Evolutionary conservation across 2,329 filamentous ascomycete genomes (phyloP).

Genomic region (Cladosporium sp.): DNA sequence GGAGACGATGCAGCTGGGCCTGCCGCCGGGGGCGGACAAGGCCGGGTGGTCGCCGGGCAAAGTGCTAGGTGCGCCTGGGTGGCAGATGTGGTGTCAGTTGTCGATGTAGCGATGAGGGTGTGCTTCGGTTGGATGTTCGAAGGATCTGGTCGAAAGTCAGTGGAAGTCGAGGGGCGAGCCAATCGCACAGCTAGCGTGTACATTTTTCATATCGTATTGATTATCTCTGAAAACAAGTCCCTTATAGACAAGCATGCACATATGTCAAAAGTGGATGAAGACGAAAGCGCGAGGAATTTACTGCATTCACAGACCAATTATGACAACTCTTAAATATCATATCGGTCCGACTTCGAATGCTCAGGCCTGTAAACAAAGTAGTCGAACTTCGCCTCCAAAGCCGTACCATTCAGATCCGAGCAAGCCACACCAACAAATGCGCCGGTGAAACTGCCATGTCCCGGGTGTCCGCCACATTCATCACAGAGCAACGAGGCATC

Average conservation of each 20-base stretch:
- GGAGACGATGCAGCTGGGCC: neutral
- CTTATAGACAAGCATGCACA: neutral
- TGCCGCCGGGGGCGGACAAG: neutral
- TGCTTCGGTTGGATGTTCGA: neutral
- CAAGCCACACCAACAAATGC: conserved; percentile 17
- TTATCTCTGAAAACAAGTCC: neutral
- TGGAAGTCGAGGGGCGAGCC: neutral
- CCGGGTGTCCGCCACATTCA: conserved; percentile 15
- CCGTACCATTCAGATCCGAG: conserved; percentile 17
- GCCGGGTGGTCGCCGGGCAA: neutral
- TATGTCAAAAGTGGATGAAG: neutral
- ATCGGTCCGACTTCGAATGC: conserved; percentile 9
- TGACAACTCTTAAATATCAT: neutral
- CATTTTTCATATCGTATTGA: neutral
- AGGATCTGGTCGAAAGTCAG: neutral
- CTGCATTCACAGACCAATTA: neutral
- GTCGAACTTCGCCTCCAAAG: conserved; percentile 15
- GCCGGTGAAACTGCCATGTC: conserved; percentile 18
- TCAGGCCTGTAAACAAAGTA: conserved; percentile 17
- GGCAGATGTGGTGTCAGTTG: neutral
- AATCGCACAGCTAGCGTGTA: neutral
- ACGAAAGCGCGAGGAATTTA: neutral
- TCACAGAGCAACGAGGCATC: conserved; percentile 16
- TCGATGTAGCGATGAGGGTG: neutral
- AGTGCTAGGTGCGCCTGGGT: no score